Evolutionary conservation across 129 eudicot genomes (phyloP).

Genomic region (Flaveria linearis): DNA sequence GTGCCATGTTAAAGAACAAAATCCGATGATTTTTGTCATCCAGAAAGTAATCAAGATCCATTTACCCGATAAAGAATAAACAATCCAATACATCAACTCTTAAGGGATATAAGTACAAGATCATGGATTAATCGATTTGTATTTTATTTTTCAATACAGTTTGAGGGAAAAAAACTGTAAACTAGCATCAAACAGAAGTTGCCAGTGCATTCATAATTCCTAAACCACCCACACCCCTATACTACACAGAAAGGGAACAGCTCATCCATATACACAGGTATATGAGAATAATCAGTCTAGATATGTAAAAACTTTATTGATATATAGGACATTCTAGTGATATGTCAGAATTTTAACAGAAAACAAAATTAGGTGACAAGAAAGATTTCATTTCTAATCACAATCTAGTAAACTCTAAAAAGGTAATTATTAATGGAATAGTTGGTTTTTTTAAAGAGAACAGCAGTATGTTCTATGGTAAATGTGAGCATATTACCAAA

Average conservation of each 20-base stretch:
- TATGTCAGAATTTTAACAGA: neutral
- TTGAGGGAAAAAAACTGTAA: neutral
- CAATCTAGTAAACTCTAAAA: neutral
- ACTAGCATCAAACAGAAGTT: neutral
- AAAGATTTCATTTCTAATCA: neutral
- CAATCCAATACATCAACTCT: neutral
- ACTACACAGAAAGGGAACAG: neutral
- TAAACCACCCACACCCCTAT: neutral
- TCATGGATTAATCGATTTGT: neutral
- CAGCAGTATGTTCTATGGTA: neutral
- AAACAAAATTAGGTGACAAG: neutral
- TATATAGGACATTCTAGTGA: neutral
- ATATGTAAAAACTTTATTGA: neutral
- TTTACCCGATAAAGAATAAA: neutral
- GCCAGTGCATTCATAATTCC: neutral
- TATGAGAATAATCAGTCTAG: neutral
- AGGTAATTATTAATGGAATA: neutral
- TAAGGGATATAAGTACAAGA: neutral
- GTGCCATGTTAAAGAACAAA: neutral
- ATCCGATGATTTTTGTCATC: neutral
- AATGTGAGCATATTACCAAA: constrained; percentile 56
- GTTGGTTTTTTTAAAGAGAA: neutral
- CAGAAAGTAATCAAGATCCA: neutral
- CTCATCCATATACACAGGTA: neutral
- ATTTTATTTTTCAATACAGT: too few species aligned